These are phyloP conservation scores for Pythium guiyangense DNA, from an alignment of 352 stramenopile genomes.

Conservation along the genomic window DNA sequence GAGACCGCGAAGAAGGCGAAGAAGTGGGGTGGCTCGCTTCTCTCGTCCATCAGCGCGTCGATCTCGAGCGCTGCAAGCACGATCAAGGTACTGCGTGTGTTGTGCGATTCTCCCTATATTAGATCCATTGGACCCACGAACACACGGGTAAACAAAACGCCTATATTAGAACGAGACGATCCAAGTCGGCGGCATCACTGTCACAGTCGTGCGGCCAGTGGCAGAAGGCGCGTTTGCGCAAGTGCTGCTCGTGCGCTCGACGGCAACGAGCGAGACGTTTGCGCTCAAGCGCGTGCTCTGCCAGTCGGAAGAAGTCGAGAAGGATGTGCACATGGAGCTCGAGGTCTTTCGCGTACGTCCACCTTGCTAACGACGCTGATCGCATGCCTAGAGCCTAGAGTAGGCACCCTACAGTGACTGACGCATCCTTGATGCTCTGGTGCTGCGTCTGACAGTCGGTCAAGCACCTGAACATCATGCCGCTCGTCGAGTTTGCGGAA, in stretches of 20 bases:
- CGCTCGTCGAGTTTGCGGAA: conserved; percentile 76
- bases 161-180: conserved; percentile 62
- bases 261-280: conserved; percentile 62
- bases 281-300: conserved; percentile 81
- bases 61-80: conserved; percentile 62
- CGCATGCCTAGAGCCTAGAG: too few species aligned
- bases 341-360: conserved; percentile 61
- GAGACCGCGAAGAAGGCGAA: conserved; percentile 88
- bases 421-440: neutral
- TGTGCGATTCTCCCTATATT: neutral
- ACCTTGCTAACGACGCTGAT: too few species aligned
- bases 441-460: conserved; percentile 36
- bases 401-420: too few species aligned
- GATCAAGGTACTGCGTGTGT: conserved; percentile 34
- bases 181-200: conserved; percentile 59
- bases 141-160: neutral
- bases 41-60: conserved; percentile 72
- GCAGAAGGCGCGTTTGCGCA: conserved; percentile 77
- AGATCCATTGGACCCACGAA: too few species aligned
- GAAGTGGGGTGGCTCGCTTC: conserved; percentile 78
- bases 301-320: conserved; percentile 77
- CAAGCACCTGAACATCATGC: conserved; percentile 79
- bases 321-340: conserved; percentile 73
- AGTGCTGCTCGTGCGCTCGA: conserved; percentile 76
- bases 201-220: conserved; percentile 65